A percentile compares a stretch with the other conserved stretches of the same genome.
Conservation (phyloP, 164 flowering plant species). For the Tetrastigma voinierianum region DNA sequence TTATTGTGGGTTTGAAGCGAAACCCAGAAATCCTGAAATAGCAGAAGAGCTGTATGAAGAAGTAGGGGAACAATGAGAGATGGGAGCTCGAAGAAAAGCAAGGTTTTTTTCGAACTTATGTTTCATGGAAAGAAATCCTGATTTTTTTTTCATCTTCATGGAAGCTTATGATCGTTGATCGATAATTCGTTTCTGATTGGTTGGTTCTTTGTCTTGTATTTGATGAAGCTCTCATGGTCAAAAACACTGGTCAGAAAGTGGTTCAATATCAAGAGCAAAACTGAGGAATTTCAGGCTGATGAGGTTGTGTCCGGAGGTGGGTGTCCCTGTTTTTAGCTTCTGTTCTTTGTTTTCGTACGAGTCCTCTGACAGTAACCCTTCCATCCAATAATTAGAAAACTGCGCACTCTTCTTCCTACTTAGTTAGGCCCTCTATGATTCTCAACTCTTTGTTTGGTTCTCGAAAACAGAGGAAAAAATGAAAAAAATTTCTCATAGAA, state of each 20-base stretch:
- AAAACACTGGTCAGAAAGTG: conserved; percentile 80
- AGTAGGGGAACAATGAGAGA: conserved; percentile 78
- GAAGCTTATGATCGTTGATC: too few relatives aligned
- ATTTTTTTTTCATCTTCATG: too few relatives aligned
- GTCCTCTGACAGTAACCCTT: not conserved
- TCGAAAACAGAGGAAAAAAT: not conserved
- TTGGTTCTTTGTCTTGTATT: conserved; percentile 11
- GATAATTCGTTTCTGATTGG: too few relatives aligned
- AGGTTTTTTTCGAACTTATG: conserved; percentile 69
- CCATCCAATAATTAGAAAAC: too few relatives aligned
- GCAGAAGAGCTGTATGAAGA: conserved; percentile 53
- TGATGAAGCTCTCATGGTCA: conserved; percentile 80
- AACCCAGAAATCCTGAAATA: conserved; percentile 10
- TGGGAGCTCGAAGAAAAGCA: conserved; percentile 87
- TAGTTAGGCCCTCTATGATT: too few relatives aligned
- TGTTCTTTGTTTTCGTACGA: not conserved
- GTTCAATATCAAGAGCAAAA: conserved; percentile 86
- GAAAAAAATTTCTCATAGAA: conserved; percentile 7
- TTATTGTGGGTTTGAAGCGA: conserved; percentile 13
- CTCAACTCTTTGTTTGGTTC: not conserved
- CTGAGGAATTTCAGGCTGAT: conserved; percentile 73
- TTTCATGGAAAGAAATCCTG: too few relatives aligned
- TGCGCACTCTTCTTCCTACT: too few relatives aligned
- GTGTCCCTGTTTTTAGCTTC: conserved; percentile 7
- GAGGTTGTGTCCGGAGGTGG: conserved; percentile 56